phyloP scores from a whole-genome alignment of 1,284 basidiomycete genomes.

The Trichosporon sp. region DNA sequence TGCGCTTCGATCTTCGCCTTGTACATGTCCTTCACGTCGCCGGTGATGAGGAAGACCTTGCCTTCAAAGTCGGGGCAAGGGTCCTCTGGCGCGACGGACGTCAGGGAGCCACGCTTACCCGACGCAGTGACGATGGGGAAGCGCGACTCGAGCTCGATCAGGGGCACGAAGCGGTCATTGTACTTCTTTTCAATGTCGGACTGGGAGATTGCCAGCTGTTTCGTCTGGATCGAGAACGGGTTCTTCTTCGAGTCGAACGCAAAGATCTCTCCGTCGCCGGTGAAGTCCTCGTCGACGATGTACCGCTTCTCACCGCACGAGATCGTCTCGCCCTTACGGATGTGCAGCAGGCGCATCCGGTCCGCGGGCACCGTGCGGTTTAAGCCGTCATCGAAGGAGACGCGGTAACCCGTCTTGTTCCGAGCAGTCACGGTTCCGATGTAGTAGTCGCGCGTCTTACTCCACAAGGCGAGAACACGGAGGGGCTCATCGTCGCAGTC shows the following conservation, averaged over 20 bases:
- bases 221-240: neutral
- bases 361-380: slow-evolving; percentile 1
- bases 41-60: slow-evolving; percentile 34
- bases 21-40: slow-evolving; percentile 35
- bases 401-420: slow-evolving; percentile 18
- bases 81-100: neutral
- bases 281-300: slow-evolving; percentile 16
- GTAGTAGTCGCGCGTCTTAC: slow-evolving; percentile 24
- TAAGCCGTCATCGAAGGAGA: slow-evolving; percentile 28
- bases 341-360: slow-evolving; percentile 23
- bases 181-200: slow-evolving; percentile 22
- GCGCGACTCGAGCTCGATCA: slow-evolving; percentile 8
- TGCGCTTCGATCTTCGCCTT: slow-evolving; percentile 60
- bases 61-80: slow-evolving; percentile 21
- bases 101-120: neutral
- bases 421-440: slow-evolving; percentile 27
- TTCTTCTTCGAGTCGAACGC: slow-evolving; percentile 12
- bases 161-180: slow-evolving; percentile 21
- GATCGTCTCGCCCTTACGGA: slow-evolving; percentile 29
- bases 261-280: slow-evolving; percentile 4
- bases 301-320: slow-evolving; percentile 2
- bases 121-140: neutral
- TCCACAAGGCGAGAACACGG: slow-evolving; percentile 30
- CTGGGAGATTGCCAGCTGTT: slow-evolving; percentile 18
- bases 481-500: neutral